Conservation (phyloP, 805 yeast species). For the Pachysolen tannophilus region DNA sequence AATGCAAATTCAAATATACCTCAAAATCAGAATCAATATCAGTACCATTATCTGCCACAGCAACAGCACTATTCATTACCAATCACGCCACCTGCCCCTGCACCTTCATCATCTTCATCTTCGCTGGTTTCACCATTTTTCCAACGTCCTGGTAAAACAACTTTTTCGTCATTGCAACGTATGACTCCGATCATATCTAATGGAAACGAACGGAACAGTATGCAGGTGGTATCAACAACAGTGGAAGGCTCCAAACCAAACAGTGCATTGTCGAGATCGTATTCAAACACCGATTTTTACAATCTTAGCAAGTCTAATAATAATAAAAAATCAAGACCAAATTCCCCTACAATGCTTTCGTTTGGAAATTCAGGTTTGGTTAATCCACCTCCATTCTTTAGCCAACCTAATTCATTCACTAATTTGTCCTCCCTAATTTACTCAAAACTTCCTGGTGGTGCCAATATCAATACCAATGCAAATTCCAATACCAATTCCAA, state of each 20-base stretch:
- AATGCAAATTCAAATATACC: too few relatives aligned
- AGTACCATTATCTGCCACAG: slow-evolving; percentile 17
- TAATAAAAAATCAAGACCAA: slow-evolving; percentile 41
- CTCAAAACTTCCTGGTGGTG: too few relatives aligned
- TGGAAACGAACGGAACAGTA: slow-evolving; percentile 13
- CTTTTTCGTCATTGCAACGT: too few relatives aligned
- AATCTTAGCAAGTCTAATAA: slow-evolving; percentile 20
- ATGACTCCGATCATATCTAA: slow-evolving; percentile 30
- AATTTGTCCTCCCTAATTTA: background rate
- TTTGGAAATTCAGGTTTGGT: slow-evolving; percentile 14
- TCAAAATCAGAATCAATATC: too few relatives aligned
- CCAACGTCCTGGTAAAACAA: too few relatives aligned
- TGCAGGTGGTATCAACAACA: too few relatives aligned
- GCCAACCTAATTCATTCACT: slow-evolving; percentile 10
- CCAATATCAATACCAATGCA: too few relatives aligned
- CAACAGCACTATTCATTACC: slow-evolving; percentile 31
- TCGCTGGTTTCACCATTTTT: slow-evolving; percentile 23
- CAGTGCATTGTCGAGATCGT: slow-evolving; percentile 15
- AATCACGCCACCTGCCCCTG: slow-evolving; percentile 30
- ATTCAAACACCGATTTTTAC: slow-evolving; percentile 39
- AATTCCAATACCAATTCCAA: too few relatives aligned
- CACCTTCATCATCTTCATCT: slow-evolving; percentile 18
- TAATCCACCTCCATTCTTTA: too few relatives aligned
- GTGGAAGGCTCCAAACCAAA: slow-evolving; percentile 14
- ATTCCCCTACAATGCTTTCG: slow-evolving; percentile 36